These are phyloP conservation scores for Pythium rishiriense DNA, from an alignment of 352 stramenopile species.

Conservation along the genomic window DNA sequence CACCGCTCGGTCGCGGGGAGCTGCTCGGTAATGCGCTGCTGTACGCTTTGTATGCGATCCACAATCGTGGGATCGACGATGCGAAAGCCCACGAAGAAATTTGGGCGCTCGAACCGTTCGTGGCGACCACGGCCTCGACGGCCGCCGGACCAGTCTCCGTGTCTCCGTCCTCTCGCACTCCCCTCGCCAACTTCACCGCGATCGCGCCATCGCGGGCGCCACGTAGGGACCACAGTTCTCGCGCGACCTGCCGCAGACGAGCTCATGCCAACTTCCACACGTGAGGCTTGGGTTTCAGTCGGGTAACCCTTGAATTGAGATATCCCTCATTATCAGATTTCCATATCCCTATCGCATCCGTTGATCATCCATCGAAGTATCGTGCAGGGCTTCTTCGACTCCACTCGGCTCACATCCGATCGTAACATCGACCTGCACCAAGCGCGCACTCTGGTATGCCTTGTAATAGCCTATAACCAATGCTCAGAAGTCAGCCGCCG, in stretches of 20 bases:
- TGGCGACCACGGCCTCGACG: not conserved
- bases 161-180: not conserved
- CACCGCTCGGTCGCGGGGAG: constrained; percentile 32
- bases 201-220: not conserved
- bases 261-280: not conserved
- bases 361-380: not conserved
- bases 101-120: not conserved
- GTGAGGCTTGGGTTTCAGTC: too few relatives aligned
- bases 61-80: constrained; percentile 28
- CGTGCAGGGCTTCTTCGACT: not conserved
- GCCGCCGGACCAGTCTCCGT: too few relatives aligned
- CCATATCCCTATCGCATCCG: too few relatives aligned
- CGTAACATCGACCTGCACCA: not conserved
- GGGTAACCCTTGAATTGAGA: too few relatives aligned
- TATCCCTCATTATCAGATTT: too few relatives aligned
- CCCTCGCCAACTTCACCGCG: not conserved
- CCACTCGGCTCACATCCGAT: constrained; percentile 14
- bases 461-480: not conserved
- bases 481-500: too few relatives aligned
- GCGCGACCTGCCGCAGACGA: not conserved
- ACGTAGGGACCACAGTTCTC: not conserved
- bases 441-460: not conserved
- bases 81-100: constrained; percentile 52
- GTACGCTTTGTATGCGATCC: constrained; percentile 26
- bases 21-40: constrained; percentile 29